Conservation (phyloP, 352 stramenopile genomes). For the Paralagenidium karlingii region DNA sequence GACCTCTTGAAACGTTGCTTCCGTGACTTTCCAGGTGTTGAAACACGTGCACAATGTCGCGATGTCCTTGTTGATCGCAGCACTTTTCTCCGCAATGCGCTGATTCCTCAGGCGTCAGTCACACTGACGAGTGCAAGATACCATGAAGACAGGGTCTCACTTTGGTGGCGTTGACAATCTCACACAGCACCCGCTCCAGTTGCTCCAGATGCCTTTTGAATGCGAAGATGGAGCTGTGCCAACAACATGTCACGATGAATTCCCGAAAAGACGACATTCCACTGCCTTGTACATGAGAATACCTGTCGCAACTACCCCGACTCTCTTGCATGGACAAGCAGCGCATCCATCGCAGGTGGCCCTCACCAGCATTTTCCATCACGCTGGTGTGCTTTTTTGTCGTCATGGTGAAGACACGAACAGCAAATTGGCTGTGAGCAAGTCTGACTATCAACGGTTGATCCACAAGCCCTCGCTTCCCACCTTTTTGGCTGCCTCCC, state of each 20-base stretch:
- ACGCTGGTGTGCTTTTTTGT: conserved; percentile 13
- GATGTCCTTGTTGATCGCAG: conserved; percentile 38
- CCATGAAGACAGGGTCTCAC: conserved; percentile 2
- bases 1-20: conserved; percentile 10
- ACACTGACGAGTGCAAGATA: background rate
- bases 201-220: conserved; percentile 53
- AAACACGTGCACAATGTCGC: conserved; percentile 32
- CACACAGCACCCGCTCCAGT: conserved; percentile 27
- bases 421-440: background rate
- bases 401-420: background rate
- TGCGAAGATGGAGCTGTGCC: conserved; percentile 24
- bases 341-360: conserved; percentile 57
- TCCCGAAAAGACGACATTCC: too few relatives aligned
- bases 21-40: conserved; percentile 33
- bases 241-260: too few relatives aligned
- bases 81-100: conserved; percentile 43
- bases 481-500: conserved; percentile 42
- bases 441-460: background rate
- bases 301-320: too few relatives aligned
- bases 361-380: conserved; percentile 41
- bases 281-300: too few relatives aligned
- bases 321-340: conserved; percentile 26
- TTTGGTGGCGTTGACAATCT: conserved; percentile 38
- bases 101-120: conserved; percentile 1
- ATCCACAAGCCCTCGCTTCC: background rate